Base-by-base conservation (phyloP, 768 basidiomycete species). In the Ramaria rubella region DNA sequence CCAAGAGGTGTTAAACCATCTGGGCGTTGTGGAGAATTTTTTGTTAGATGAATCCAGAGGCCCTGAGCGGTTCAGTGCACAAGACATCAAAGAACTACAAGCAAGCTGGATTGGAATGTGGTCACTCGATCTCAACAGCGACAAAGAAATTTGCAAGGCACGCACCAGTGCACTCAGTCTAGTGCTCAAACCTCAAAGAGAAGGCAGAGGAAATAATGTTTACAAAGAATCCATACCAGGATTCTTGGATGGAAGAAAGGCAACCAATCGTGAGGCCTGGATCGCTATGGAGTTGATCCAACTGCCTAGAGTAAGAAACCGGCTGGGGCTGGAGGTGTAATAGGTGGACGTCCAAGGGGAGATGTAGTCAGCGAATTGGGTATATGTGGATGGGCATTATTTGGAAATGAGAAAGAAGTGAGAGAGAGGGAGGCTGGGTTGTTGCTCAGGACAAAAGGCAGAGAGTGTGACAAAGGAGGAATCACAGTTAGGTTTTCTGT, bases 201-300 rank as follows among this genome's bases (percentile, higher is more conserved):
- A 99, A 73, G 95, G 95, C 2, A 95, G 95, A 1, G 95, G 95
- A 7, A 96, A 97, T 64, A 99, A 99, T 63, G 79, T 98, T 24
- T 98, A 97, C 72, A 87, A 88, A 58, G 74, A 73, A 2, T 82
- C 84, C 48, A 96, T 97, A 49, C 90, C 89, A 0, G 60, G 73
- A 0, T 93, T 92, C 70, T 73, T 99, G 2, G 81, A 85, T 14
- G 64, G 64, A 5, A 73, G 79, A 0, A 68, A 64, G 1, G 65
- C 73, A 52, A 88, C n/a, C n/a, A n/a, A 90, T 64, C 79, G 85
- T 7, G 78, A 82, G 60, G 93, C 89, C 2, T 99, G 95, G 90
- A 93, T 97, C 54, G 88, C 94, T 30, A 97, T 98, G 95, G 85
- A 87, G 59, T 73, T 98, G 62, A 99, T 99, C 60, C 72, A 75